phyloP scores from a whole-genome alignment of 257 asterid genomes.

The Solanum virginianum region DNA sequence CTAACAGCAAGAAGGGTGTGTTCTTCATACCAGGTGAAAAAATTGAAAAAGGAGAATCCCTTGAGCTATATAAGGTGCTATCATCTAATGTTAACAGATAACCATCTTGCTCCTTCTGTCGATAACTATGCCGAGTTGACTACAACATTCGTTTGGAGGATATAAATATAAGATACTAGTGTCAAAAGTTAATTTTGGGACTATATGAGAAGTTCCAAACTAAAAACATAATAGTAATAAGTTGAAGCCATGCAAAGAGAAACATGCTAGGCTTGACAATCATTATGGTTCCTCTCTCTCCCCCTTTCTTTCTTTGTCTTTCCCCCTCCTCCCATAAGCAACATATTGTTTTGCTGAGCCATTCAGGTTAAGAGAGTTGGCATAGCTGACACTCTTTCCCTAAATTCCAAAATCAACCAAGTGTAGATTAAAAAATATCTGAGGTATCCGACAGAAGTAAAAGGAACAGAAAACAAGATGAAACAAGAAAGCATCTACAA shows the following conservation, averaged over 20 bases:
- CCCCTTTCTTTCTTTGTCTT: background rate
- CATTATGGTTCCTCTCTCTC: background rate
- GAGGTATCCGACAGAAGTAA: background rate
- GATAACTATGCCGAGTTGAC: background rate
- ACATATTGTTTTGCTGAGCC: background rate
- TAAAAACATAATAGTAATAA: background rate
- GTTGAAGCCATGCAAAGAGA: background rate
- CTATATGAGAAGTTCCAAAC: background rate
- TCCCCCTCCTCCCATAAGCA: background rate
- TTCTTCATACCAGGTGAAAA: background rate
- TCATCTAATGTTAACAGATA: background rate
- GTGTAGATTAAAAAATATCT: background rate
- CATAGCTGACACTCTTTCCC: background rate
- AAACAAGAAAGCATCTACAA: background rate
- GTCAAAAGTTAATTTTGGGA: background rate
- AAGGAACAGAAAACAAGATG: background rate
- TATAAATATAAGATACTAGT: background rate
- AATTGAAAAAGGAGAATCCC: background rate
- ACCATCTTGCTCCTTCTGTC: background rate
- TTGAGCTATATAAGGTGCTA: background rate
- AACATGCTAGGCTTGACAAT: background rate
- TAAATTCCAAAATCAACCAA: background rate
- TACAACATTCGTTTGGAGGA: background rate
- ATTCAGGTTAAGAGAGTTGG: background rate
- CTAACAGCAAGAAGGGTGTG: background rate